Conservation (phyloP, 305 asterid species). For the Fraxinus xanthoxyloides region DNA sequence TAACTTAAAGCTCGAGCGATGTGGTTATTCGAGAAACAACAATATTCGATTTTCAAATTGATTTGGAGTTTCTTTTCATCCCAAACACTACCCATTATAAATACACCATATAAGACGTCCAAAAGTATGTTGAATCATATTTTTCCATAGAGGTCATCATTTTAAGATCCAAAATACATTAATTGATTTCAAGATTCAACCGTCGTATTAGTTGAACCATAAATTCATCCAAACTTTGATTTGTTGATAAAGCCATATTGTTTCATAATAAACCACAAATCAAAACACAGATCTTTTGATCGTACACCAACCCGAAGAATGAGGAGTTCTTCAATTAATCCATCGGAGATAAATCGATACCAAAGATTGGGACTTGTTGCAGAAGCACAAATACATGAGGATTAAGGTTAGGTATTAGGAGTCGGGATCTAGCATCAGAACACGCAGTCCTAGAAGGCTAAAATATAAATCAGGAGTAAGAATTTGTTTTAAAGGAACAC, state of each 20-base stretch:
- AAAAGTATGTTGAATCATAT: too few species aligned
- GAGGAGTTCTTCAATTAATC: neutral
- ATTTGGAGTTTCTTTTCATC: neutral
- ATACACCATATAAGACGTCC: too few species aligned
- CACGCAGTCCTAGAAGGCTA: neutral
- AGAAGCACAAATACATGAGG: neutral
- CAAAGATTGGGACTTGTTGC: neutral
- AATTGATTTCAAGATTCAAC: neutral
- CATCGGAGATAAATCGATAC: too few species aligned
- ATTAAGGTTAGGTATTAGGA: neutral
- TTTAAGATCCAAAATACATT: neutral
- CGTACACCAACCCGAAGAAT: neutral
- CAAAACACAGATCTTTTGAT: neutral
- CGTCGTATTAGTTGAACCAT: neutral
- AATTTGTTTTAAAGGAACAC: neutral
- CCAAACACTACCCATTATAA: neutral
- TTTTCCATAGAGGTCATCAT: neutral
- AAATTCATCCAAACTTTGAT: neutral
- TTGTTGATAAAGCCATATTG: neutral
- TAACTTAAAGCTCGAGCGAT: neutral
- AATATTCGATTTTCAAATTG: neutral
- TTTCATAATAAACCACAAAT: neutral
- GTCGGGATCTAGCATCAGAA: neutral
- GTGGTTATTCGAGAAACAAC: neutral
- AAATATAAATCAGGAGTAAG: neutral